These are phyloP conservation scores for Camelina neglecta DNA, from an alignment of 345 rosid species.

Conservation along the genomic window DNA sequence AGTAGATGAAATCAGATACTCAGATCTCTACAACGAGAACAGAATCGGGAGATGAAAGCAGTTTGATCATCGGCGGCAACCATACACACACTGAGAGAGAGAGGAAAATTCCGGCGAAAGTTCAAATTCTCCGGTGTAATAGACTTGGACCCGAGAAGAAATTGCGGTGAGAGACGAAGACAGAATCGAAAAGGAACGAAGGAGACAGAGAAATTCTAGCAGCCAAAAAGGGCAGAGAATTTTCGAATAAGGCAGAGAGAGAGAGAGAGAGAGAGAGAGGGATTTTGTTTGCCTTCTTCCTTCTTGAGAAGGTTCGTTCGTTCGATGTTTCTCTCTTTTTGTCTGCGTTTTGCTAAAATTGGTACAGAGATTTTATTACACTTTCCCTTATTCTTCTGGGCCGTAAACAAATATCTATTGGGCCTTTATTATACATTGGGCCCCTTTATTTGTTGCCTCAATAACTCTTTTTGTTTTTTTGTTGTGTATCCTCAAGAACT, in stretches of 20 bases:
- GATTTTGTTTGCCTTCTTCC: background rate
- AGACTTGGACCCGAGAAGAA: background rate
- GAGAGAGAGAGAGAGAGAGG: background rate
- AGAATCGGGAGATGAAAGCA: conserved; percentile 17
- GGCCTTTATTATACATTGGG: background rate
- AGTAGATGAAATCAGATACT: conserved; percentile 5
- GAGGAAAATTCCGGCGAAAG: conserved; percentile 17
- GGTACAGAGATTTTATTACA: background rate
- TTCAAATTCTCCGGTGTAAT: background rate
- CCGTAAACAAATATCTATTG: background rate
- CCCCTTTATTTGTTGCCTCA: background rate
- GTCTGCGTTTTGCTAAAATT: conserved; percentile 1
- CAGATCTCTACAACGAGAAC: conserved; percentile 36
- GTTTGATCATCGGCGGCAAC: conserved; percentile 40
- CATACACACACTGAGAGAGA: background rate
- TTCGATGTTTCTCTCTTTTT: conserved; percentile 32
- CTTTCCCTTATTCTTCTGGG: background rate
- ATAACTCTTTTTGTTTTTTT: too few relatives aligned
- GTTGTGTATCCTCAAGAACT: background rate
- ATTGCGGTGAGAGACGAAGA: conserved; percentile 1
- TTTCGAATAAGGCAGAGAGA: conserved; percentile 30
- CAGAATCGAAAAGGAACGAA: background rate
- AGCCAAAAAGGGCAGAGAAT: conserved; percentile 7
- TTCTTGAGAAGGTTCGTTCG: background rate
- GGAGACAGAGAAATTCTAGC: background rate